Evolutionary conservation across 2,329 filamentous ascomycete species (phyloP).

Genomic region (Ascosphaera pollenicola): DNA sequence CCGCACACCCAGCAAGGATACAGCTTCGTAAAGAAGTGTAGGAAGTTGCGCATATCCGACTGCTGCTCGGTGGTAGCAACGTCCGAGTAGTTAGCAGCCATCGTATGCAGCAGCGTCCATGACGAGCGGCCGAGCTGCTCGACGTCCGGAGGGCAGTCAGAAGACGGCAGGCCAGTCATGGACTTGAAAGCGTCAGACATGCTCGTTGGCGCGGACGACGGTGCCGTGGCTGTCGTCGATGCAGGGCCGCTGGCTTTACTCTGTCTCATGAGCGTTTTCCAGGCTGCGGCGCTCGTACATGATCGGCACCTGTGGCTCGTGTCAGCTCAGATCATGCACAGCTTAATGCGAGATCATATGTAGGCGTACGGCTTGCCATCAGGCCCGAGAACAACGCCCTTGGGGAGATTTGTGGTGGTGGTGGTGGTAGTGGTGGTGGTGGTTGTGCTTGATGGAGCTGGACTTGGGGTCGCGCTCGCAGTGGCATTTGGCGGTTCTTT

Average conservation of each 20-base stretch:
- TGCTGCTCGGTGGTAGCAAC: slow-evolving; percentile 47
- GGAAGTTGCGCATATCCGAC: slow-evolving; percentile 52
- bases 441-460: too few relatives aligned
- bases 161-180: neutral
- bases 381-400: slow-evolving; percentile 26
- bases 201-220: too few relatives aligned
- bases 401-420: slow-evolving; percentile 12
- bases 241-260: too few relatives aligned
- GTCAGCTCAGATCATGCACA: too few relatives aligned
- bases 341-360: neutral
- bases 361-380: slow-evolving; percentile 26
- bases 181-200: too few relatives aligned
- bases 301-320: too few relatives aligned
- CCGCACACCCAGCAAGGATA: slow-evolving; percentile 96
- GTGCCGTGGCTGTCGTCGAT: too few relatives aligned
- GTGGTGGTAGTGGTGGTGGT: too few relatives aligned
- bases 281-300: too few relatives aligned
- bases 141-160: slow-evolving; percentile 78
- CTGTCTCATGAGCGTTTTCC: too few relatives aligned
- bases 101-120: slow-evolving; percentile 85
- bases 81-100: slow-evolving; percentile 68
- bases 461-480: too few relatives aligned
- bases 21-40: slow-evolving; percentile 58
- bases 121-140: slow-evolving; percentile 66
- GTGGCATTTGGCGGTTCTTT: too few relatives aligned